A percentile compares a stretch with the other conserved stretches of the same genome.
phyloP scores from a whole-genome alignment of 768 basidiomycete species.

The Russula dissimulans region DNA sequence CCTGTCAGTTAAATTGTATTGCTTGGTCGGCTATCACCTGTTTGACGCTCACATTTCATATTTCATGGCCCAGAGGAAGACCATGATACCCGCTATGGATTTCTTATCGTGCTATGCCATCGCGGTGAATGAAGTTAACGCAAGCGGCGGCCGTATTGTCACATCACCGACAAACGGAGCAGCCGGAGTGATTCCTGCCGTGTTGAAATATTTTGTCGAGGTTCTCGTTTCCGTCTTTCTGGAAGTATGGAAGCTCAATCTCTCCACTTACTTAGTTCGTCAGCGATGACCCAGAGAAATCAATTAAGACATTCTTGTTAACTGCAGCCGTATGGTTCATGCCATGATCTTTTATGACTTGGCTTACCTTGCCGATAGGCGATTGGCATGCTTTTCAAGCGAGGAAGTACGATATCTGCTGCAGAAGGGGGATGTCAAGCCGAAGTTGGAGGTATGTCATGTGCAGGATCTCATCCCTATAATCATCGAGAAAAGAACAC shows the following conservation, averaged over 20 bases:
- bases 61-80: constrained; percentile 47
- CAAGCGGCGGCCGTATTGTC: constrained; percentile 86
- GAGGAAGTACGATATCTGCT: constrained; percentile 93
- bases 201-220: constrained; percentile 84
- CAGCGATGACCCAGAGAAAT: constrained; percentile 83
- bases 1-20: constrained; percentile 44
- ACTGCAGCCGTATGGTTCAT: constrained; percentile 68
- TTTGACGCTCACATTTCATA: not conserved
- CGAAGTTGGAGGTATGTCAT: constrained; percentile 72
- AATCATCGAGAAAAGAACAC: not conserved
- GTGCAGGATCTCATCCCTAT: not conserved
- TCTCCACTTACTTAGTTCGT: constrained; percentile 47
- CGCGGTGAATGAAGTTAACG: constrained; percentile 93
- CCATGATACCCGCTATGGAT: constrained; percentile 87
- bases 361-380: constrained; percentile 38
- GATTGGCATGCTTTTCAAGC: constrained; percentile 92
- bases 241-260: not conserved
- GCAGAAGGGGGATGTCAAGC: constrained; percentile 95
- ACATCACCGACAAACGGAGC: constrained; percentile 94
- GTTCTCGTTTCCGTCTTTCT: constrained; percentile 25
- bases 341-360: constrained; percentile 2
- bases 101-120: constrained; percentile 92
- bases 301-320: constrained; percentile 79
- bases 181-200: constrained; percentile 87
- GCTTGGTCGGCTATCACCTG: not conserved